phyloP scores from a whole-genome alignment of 2,329 filamentous ascomycete genomes.

The Akanthomyces muscarius region DNA sequence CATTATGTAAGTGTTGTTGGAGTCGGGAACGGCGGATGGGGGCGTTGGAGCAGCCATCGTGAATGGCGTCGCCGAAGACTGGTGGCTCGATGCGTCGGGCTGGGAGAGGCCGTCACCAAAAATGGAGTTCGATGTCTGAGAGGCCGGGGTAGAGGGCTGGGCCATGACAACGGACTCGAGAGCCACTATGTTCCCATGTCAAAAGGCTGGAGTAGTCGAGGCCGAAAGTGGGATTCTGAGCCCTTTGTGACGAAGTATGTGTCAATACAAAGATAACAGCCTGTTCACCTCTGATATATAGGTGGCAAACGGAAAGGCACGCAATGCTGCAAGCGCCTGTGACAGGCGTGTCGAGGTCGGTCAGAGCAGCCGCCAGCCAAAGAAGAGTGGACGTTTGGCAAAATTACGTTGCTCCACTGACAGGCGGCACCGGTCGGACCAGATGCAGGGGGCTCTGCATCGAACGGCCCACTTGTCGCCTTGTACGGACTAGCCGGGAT shows the following conservation, averaged over 20 bases:
- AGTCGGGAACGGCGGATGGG: constrained; percentile 38
- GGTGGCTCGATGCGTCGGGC: constrained; percentile 24
- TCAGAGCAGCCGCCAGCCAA: neutral
- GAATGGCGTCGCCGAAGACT: constrained; percentile 27
- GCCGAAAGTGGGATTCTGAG: neutral
- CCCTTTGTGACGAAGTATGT: neutral
- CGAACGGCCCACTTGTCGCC: neutral
- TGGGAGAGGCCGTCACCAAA: constrained; percentile 37
- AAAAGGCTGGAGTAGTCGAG: neutral
- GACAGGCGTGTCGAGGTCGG: neutral
- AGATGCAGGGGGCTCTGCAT: constrained; percentile 5
- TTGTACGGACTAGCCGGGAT: constrained; percentile 3
- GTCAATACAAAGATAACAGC: neutral
- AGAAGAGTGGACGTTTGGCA: constrained; percentile 11
- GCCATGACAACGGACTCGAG: constrained; percentile 34
- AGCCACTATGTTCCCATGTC: constrained; percentile 10
- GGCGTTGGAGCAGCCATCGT: constrained; percentile 23
- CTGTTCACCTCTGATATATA: neutral
- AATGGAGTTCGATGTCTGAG: constrained; percentile 40
- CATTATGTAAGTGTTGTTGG: constrained; percentile 88
- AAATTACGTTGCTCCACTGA: constrained; percentile 9
- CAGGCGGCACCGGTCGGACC: neutral
- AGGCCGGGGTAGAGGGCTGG: constrained; percentile 42
- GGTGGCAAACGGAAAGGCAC: neutral
- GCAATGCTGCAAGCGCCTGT: constrained; percentile 12